phyloP scores from a whole-genome alignment of 2,329 filamentous ascomycete species.

The Erysiphe neolycopersici region DNA sequence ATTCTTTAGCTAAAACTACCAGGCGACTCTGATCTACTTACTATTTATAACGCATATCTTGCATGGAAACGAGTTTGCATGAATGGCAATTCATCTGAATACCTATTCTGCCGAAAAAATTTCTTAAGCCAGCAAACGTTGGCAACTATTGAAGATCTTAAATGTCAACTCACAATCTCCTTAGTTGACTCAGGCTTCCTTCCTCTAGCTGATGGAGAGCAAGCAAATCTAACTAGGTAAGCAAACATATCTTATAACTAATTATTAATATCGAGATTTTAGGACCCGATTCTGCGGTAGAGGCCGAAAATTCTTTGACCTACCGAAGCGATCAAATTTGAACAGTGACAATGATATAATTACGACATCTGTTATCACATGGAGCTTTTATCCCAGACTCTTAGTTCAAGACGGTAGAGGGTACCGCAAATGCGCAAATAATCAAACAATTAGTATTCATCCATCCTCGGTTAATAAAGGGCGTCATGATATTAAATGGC shows the following conservation, averaged over 20 bases:
- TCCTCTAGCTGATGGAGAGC: slow-evolving; percentile 45
- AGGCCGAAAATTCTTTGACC: slow-evolving; percentile 46
- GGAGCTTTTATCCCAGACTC: slow-evolving; percentile 89
- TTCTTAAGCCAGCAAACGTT: slow-evolving; percentile 76
- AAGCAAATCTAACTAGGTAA: slow-evolving; percentile 33
- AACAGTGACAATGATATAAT: slow-evolving; percentile 62
- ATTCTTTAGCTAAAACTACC: slow-evolving; percentile 9
- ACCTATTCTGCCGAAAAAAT: slow-evolving; percentile 82
- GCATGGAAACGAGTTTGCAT: slow-evolving; percentile 68
- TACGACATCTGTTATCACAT: slow-evolving; percentile 59
- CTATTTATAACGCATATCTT: slow-evolving; percentile 77
- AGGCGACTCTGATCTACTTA: slow-evolving; percentile 74
- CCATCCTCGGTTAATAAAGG: slow-evolving; percentile 73
- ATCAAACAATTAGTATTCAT: slow-evolving; percentile 67
- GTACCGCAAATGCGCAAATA: slow-evolving; percentile 78
- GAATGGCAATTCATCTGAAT: slow-evolving; percentile 38
- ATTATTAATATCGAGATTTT: slow-evolving; percentile 2
- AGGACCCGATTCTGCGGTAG: slow-evolving; percentile 36
- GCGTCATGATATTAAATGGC: slow-evolving; percentile 40
- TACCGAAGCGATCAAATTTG: slow-evolving; percentile 46
- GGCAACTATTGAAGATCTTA: slow-evolving; percentile 80
- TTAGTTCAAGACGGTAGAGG: slow-evolving; percentile 63
- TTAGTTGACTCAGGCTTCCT: slow-evolving; percentile 70
- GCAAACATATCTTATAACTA: slow-evolving; percentile 12
- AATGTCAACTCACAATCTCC: slow-evolving; percentile 65